A percentile compares a stretch with the other conserved stretches of the same genome.
Conservation (phyloP, 2,329 filamentous ascomycete genomes). For the Alternaria rosae region DNA sequence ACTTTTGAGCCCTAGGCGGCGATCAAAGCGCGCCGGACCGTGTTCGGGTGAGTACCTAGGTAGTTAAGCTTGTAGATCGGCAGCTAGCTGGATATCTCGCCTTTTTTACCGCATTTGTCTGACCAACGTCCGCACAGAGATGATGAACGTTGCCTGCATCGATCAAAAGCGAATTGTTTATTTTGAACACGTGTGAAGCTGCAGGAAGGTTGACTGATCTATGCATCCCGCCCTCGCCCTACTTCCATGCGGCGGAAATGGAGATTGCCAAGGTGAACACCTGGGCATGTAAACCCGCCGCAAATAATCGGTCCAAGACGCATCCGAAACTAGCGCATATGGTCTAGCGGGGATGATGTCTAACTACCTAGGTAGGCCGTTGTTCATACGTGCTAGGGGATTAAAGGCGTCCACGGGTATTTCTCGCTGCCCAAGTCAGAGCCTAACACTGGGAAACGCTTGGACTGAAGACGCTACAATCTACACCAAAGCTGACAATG, state of each 20-base stretch:
- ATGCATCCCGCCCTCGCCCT: neutral
- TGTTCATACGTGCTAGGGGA: neutral
- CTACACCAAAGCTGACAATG: neutral
- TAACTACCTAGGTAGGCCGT: slow-evolving; percentile 2
- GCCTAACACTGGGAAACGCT: neutral
- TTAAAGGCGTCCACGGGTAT: neutral
- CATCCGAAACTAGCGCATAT: slow-evolving; percentile 5
- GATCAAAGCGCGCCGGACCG: neutral
- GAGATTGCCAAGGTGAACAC: neutral
- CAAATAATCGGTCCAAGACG: slow-evolving; percentile 3
- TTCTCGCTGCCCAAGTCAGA: neutral
- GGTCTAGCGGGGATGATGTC: slow-evolving; percentile 4
- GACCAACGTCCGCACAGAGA: neutral
- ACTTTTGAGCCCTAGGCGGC: neutral
- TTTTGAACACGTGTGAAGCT: neutral
- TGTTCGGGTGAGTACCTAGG: neutral
- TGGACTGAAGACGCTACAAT: neutral
- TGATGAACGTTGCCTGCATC: neutral
- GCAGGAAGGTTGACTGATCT: neutral
- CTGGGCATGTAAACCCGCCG: slow-evolving; percentile 4
- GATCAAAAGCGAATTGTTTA: neutral
- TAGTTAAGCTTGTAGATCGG: neutral
- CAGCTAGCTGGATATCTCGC: neutral
- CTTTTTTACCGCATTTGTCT: neutral
- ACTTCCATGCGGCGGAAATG: neutral